These are phyloP conservation scores for Scutellospora calospora DNA, from an alignment of 371 early-diverging fungal genomes.

Conservation along the genomic window DNA sequence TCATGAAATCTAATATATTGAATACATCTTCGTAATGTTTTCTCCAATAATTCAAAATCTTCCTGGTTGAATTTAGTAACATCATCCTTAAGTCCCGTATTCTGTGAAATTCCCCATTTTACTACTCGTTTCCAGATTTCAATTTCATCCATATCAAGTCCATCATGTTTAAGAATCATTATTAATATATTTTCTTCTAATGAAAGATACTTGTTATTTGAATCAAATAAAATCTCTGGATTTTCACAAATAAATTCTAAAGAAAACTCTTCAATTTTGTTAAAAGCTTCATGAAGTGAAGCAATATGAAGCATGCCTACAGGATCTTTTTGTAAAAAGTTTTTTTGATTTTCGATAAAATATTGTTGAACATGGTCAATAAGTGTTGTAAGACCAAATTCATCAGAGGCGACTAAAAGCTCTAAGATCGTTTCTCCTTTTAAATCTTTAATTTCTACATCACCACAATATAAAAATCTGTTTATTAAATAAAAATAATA, in stretches of 20 bases:
- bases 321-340: neutral
- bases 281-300: neutral
- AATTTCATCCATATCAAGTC: neutral
- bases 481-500: too few relatives aligned
- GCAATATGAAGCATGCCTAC: neutral
- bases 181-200: neutral
- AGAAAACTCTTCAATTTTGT: neutral
- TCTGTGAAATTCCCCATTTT: neutral
- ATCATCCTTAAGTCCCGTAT: too few relatives aligned
- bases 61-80: too few relatives aligned
- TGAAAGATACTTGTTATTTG: too few relatives aligned
- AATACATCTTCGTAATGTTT: too few relatives aligned
- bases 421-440: too few relatives aligned
- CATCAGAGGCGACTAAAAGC: too few relatives aligned
- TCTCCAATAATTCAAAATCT: too few relatives aligned
- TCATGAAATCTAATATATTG: too few relatives aligned
- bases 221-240: slow-evolving; percentile 7
- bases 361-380: too few relatives aligned
- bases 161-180: neutral
- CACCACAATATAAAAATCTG: neutral
- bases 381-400: too few relatives aligned
- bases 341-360: neutral
- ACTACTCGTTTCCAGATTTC: neutral
- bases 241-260: slow-evolving; percentile 17
- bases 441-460: neutral